Evolutionary conservation across 2,329 filamentous ascomycete species (phyloP).

Genomic region (Penicillium digitatum): DNA sequence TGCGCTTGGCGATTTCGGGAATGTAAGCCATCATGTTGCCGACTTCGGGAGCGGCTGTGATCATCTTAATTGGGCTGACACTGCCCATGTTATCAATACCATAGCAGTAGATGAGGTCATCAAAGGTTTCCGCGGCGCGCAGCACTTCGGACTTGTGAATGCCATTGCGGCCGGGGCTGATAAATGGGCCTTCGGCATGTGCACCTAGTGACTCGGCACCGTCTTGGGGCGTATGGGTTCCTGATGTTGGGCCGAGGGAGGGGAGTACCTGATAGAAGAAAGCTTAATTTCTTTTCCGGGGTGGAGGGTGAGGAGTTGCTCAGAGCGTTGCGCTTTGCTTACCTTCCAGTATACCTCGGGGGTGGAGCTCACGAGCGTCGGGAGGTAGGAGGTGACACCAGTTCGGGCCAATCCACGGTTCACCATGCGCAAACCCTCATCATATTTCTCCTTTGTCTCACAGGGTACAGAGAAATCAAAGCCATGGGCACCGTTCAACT

Average conservation of each 20-base stretch:
- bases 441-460: slow-evolving; percentile 63
- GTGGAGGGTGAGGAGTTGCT: not conserved
- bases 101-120: slow-evolving; percentile 55
- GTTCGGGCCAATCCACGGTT: slow-evolving; percentile 70
- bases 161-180: slow-evolving; percentile 77
- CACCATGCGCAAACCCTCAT: slow-evolving; percentile 65
- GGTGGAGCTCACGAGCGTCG: slow-evolving; percentile 71
- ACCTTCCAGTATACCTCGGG: slow-evolving; percentile 79
- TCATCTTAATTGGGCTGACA: slow-evolving; percentile 60
- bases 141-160: slow-evolving; percentile 76
- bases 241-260: slow-evolving; percentile 69
- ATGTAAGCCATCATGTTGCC: slow-evolving; percentile 68
- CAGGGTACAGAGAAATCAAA: slow-evolving; percentile 85
- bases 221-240: slow-evolving; percentile 54
- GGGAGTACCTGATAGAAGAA: slow-evolving; percentile 55
- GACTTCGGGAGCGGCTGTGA: slow-evolving; percentile 81
- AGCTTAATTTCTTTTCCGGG: not conserved
- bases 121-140: slow-evolving; percentile 58
- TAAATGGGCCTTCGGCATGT: slow-evolving; percentile 86
- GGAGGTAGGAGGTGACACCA: slow-evolving; percentile 83
- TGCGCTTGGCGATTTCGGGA: slow-evolving; percentile 58
- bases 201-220: slow-evolving; percentile 85
- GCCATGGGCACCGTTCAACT: slow-evolving; percentile 87
- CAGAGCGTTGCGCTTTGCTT: not conserved
- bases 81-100: slow-evolving; percentile 61